phyloP scores from a whole-genome alignment of 768 basidiomycete species.

The Tylopilus subfusipes region DNA sequence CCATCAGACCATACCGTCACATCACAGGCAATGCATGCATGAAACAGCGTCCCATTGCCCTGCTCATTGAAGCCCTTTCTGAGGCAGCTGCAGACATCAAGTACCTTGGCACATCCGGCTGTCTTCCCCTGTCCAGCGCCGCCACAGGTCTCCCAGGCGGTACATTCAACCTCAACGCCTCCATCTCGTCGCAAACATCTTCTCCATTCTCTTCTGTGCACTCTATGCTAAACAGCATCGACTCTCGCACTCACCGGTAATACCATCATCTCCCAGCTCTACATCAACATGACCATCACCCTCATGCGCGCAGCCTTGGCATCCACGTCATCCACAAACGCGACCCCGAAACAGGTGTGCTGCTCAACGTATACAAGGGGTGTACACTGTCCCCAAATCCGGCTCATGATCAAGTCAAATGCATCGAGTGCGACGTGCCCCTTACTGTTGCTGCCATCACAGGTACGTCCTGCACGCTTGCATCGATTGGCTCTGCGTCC shows the following conservation, averaged over 20 bases:
- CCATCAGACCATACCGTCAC: slow-evolving; percentile 57
- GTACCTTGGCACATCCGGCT: slow-evolving; percentile 77
- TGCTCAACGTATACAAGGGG: slow-evolving; percentile 72
- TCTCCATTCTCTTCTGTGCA: slow-evolving; percentile 92
- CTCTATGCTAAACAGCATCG: slow-evolving; percentile 82
- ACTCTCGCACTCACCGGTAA: slow-evolving; percentile 90
- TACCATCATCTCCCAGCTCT: slow-evolving; percentile 96
- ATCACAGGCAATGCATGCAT: slow-evolving; percentile 98
- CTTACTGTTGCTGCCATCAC: slow-evolving; percentile 96
- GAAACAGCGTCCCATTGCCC: slow-evolving; percentile 97
- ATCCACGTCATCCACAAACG: slow-evolving; percentile 64
- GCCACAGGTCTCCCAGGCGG: slow-evolving; percentile 84
- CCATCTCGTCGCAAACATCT: slow-evolving; percentile 96
- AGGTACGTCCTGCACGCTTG: slow-evolving; percentile 88
- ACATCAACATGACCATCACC: slow-evolving; percentile 99
- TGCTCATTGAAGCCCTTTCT: slow-evolving; percentile 85
- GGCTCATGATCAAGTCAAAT: slow-evolving; percentile 89
- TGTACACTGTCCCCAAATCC: slow-evolving; percentile 68
- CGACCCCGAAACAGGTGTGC: slow-evolving; percentile 56
- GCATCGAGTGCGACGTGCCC: slow-evolving; percentile 97
- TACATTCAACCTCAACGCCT: slow-evolving; percentile 82
- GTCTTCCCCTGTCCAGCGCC: slow-evolving; percentile 82
- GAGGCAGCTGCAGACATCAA: slow-evolving; percentile 76
- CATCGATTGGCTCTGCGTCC: slow-evolving; percentile 89
- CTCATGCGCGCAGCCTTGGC: slow-evolving; percentile 97